Percentiles rank a stretch among this genome's conserved stretches.
Conservation (phyloP, 805 yeast species). For the Candida boidinii region DNA sequence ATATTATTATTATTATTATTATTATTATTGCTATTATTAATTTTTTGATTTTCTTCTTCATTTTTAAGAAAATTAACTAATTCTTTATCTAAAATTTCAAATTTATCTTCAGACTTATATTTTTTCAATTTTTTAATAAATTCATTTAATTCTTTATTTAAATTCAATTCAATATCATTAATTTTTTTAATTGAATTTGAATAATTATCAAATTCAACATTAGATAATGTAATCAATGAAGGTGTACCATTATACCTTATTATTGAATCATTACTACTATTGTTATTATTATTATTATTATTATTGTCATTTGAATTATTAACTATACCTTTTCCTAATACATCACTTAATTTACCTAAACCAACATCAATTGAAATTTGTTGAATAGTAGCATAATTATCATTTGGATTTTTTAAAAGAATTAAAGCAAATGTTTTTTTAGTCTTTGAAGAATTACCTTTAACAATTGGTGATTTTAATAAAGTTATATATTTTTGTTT, state of each 20-base stretch:
- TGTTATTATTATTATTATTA: no score
- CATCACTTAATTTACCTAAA: slow-evolving; percentile 56
- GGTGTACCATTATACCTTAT: slow-evolving; percentile 2
- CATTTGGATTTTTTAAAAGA: slow-evolving; percentile 31
- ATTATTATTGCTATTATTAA: slow-evolving; percentile 11
- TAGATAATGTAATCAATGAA: slow-evolving; percentile 1
- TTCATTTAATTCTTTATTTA: slow-evolving; percentile 17
- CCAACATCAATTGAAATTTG: slow-evolving; percentile 52
- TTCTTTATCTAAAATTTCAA: slow-evolving; percentile 20
- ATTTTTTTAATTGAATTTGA: no score
- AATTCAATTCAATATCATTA: no score
- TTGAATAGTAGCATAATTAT: slow-evolving; percentile 34
- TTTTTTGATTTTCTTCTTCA: slow-evolving; percentile 13
- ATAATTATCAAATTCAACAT: slow-evolving; percentile 16
- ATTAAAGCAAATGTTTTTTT: slow-evolving; percentile 33
- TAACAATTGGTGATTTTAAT: slow-evolving; percentile 27
- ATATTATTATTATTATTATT: slow-evolving; percentile 22
- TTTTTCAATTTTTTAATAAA: slow-evolving; percentile 19
- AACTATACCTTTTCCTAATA: slow-evolving; percentile 53
- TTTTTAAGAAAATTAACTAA: slow-evolving; percentile 23
- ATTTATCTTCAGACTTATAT: slow-evolving; percentile 15
- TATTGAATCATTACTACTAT: no score
- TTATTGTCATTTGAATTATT: no score
- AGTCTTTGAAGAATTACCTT: slow-evolving; percentile 34
- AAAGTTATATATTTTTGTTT: slow-evolving; percentile 14